phyloP scores from a whole-genome alignment of 192 early-diverging fungal species.

The Irineochytrium annulatum region DNA sequence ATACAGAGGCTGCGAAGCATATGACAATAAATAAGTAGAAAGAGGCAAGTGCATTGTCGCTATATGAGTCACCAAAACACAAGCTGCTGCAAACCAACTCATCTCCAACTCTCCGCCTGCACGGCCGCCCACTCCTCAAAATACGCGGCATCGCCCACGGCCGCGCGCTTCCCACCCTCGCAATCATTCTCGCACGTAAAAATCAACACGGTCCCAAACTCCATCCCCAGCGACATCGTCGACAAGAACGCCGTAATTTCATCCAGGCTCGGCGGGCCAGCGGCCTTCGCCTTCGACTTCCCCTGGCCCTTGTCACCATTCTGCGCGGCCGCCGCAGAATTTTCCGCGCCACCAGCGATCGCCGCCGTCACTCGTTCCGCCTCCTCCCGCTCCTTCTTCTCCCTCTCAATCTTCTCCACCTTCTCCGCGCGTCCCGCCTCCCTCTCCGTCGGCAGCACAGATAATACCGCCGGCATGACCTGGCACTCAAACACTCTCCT shows the following conservation, averaged over 20 bases:
- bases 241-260: slow-evolving; percentile 29
- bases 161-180: slow-evolving; percentile 27
- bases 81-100: no score
- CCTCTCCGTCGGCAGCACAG: slow-evolving; percentile 61
- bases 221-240: slow-evolving; percentile 71
- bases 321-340: neutral
- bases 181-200: slow-evolving; percentile 81
- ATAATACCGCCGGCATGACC: slow-evolving; percentile 83
- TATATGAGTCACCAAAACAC: no score
- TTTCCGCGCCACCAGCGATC: no score
- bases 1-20: no score
- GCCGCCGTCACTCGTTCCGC: neutral
- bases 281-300: neutral
- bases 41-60: no score
- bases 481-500: slow-evolving; percentile 84
- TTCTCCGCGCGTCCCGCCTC: slow-evolving; percentile 38
- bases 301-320: neutral
- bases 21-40: no score
- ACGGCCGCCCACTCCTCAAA: slow-evolving; percentile 53
- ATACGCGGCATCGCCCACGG: slow-evolving; percentile 41
- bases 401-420: slow-evolving; percentile 19
- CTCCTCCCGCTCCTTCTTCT: slow-evolving; percentile 20
- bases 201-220: slow-evolving; percentile 84
- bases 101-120: slow-evolving; percentile 16
- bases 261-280: neutral